Evolutionary conservation across 2,329 filamentous ascomycete species (phyloP), one percentile per base, ranked within the genome.

Genomic region (Trematosphaeria pertusa): DNA sequence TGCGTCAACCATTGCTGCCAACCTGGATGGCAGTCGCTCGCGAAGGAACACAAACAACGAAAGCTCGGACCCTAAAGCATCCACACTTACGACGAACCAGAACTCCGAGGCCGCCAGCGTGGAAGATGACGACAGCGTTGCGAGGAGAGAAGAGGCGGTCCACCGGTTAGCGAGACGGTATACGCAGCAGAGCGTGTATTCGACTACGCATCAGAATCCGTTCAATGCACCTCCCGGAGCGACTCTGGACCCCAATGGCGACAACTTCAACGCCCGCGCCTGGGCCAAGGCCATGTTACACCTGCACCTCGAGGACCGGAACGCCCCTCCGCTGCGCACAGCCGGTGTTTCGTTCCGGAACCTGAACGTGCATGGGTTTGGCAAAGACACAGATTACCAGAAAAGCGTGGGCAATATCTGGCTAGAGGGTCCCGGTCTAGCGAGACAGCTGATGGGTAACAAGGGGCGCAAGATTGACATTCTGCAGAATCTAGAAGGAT

Each of bases 401-500:
- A 78, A 78, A 58, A 77, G 73, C 54, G 76, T 80, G 5, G 74
- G 71, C 45, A 80, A 79, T 47, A 59, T 79, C 37, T 73, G 69
- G 64, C 50, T 79, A 1, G 73, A 78, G 42, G 65, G 50, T 4
- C 52, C 73, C 18, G 74, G 72, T 10, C 37, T 73, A 1, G 59
- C 67, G 32, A 73, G 71, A 62, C 72, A 52, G 32, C 3, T 71
- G 9, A 57, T 66, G 48, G 67, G 69, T 30, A 44, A 63, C 47
- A 67, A 65, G 37, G 65, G 65, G 15, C 61, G 64, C 49, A 72
- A 69, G 53, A 75, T 88, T 54, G 84, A 90, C 59, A 90, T 90
- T 57, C 71, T 90, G 50, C 82, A 79, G 52, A 75, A 83, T 59
- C 84, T 88, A 46, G 86, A 89, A 54, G 87, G 87, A 19, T 64